phyloP scores from a whole-genome alignment of 2,329 filamentous ascomycete genomes.

The Colletotrichum scovillei region DNA sequence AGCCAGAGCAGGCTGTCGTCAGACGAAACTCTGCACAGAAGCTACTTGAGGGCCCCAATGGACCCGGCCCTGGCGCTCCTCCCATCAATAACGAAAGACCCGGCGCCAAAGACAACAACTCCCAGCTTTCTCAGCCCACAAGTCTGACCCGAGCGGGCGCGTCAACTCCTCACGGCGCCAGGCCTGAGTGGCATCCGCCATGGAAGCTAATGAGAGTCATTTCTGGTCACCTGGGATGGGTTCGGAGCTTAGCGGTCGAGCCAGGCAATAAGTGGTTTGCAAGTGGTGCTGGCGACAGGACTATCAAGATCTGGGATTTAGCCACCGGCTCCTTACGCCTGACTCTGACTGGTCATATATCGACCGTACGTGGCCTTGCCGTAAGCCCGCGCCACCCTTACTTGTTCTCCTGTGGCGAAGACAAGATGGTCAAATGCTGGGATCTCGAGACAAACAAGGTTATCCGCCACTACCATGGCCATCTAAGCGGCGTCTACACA shows the following conservation, averaged over 20 bases:
- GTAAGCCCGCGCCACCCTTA: slow-evolving; percentile 96
- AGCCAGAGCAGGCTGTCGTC: slow-evolving; percentile 64
- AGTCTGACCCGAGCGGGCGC: slow-evolving; percentile 44
- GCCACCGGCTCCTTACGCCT: slow-evolving; percentile 86
- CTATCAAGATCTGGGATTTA: slow-evolving; percentile 99
- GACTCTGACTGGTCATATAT: slow-evolving; percentile 94
- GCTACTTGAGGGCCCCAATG: slow-evolving; percentile 47
- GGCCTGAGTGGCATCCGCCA: slow-evolving; percentile 95
- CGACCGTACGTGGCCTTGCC: slow-evolving; percentile 89
- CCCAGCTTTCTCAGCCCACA: slow-evolving; percentile 39
- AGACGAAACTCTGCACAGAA: slow-evolving; percentile 41
- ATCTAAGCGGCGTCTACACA: slow-evolving; percentile 95
- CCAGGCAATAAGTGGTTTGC: slow-evolving; percentile 98
- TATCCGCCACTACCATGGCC: slow-evolving; percentile 96
- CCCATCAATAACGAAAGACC: not conserved
- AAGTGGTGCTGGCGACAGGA: slow-evolving; percentile 92
- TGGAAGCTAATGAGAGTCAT: slow-evolving; percentile 99
- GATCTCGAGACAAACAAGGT: slow-evolving; percentile 99
- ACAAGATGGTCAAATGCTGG: slow-evolving; percentile 99
- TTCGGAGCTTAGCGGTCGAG: slow-evolving; percentile 88
- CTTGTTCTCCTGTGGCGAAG: slow-evolving; percentile 96
- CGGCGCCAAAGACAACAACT: not conserved
- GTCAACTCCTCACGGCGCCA: slow-evolving; percentile 56
- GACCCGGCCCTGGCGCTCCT: not conserved
- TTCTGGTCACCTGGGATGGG: slow-evolving; percentile 96